Percentiles rank a stretch among this genome's conserved stretches.
phyloP scores from a whole-genome alignment of 441 rosid genomes.

The Eruca vesicaria region DNA sequence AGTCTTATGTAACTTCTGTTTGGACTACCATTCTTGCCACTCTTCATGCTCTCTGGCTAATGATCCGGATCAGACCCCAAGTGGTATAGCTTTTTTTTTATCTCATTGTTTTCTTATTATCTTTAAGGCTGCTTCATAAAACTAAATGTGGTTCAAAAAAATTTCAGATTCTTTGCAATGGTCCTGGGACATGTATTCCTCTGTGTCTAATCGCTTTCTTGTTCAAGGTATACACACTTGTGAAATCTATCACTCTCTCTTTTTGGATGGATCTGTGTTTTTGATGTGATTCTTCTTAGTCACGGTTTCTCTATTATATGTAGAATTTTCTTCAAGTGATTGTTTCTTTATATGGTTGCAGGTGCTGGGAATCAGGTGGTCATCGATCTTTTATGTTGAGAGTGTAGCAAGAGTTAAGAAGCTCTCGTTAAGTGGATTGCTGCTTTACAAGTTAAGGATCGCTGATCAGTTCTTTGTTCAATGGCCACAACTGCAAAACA shows the following conservation, averaged over 20 bases:
- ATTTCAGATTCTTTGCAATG: background rate
- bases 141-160: background rate
- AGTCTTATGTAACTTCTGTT: background rate
- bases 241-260: background rate
- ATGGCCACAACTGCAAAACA: background rate
- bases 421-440: background rate
- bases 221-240: background rate
- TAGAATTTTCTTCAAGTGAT: background rate
- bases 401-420: background rate
- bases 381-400: background rate
- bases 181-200: conserved; percentile 5
- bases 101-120: background rate
- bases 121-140: background rate
- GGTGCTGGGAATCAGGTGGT: background rate
- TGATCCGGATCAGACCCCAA: background rate
- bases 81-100: background rate
- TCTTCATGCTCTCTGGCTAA: background rate
- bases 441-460: background rate
- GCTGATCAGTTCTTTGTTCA: conserved; percentile 1
- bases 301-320: background rate
- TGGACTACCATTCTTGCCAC: conserved; percentile 3
- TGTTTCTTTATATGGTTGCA: background rate
- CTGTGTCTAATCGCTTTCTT: background rate
- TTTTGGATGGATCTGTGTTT: background rate
- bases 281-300: background rate